These are phyloP conservation scores for Metarhizium album DNA, from an alignment of 2,329 filamentous ascomycete species.

Conservation along the genomic window DNA sequence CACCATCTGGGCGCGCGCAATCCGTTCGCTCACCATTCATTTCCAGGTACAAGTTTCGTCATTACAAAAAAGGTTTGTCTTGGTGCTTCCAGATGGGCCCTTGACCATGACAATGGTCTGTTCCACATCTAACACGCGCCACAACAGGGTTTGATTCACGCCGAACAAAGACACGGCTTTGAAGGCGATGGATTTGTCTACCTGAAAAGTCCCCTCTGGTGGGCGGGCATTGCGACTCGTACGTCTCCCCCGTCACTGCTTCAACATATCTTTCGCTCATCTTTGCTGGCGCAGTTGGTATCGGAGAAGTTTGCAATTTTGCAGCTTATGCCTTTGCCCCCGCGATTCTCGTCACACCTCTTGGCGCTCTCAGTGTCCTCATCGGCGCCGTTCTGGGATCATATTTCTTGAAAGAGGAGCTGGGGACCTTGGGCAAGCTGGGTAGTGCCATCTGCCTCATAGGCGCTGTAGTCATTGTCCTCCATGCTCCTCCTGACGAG, in stretches of 20 bases:
- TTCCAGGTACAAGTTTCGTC: conserved; percentile 82
- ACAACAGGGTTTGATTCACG: conserved; percentile 72
- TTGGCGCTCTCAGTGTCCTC: conserved; percentile 86
- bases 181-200: conserved; percentile 95
- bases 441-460: conserved; percentile 95
- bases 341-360: conserved; percentile 92
- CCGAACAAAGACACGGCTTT: conserved; percentile 85
- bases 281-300: conserved; percentile 51
- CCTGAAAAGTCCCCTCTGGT: conserved; percentile 91
- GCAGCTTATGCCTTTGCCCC: conserved; percentile 96
- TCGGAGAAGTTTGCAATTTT: conserved; percentile 95
- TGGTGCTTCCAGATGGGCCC: not conserved
- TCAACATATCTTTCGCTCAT: not conserved
- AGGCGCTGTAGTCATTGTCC: conserved; percentile 91
- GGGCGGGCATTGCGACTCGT: conserved; percentile 88
- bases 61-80: conserved; percentile 85
- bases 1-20: not conserved
- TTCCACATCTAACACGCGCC: not conserved
- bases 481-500: conserved; percentile 91
- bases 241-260: conserved; percentile 23
- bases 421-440: conserved; percentile 85
- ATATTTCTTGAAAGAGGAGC: conserved; percentile 83
- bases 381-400: conserved; percentile 92
- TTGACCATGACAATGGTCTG: not conserved
- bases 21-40: conserved; percentile 11